Evolutionary conservation across 2,329 filamentous ascomycete species (phyloP), one percentile per base, ranked within the genome.

Genomic region (Incumbomyces delicatus): DNA sequence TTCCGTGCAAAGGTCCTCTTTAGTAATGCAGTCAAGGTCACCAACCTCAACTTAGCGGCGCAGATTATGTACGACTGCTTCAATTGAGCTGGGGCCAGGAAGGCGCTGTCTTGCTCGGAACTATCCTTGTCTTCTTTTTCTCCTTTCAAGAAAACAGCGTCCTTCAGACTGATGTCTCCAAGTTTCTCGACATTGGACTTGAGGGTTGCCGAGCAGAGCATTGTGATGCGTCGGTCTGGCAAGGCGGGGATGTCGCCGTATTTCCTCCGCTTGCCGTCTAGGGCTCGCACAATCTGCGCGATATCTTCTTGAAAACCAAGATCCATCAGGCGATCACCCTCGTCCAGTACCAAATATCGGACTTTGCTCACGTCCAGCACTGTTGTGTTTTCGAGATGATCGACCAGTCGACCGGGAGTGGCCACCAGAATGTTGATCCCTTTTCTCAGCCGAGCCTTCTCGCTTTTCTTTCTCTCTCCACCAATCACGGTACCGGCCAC

Each of bases 301-400:
- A 98, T 78, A 59, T 96, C 90, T 45, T 95, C 82, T 65, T 96
- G 92, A 57, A 98, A 98, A 0, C 92, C 92, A 59, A 96, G 76
- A 61, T 98, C 92, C 90, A 98, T 95, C 62, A 98, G 71, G n/a
- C 92, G 78, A 72, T 98, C 92, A 27, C 92, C 92, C 66, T 98
- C 92, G 58, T 98, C 92, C 5, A 98, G 75, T 2, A 98, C 82
- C 18, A 98, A 70, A 92, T 92, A 98, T 50, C 90, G 76, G 3
- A 95, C 90, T 17, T 83, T 89, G 58, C 85, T 85, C 34, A 96
- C 80, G 53, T 92, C 86, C 44, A 98, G 71, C 0, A 83, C 87
- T 64, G 95, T 81, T 1, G 92, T 98, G 61, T 95, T 87, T 57
- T 94, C 83, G 40, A 98, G 69, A 65, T 98, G 92, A 69, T 98